Percentiles rank a stretch among this genome's conserved stretches.
phyloP scores from a whole-genome alignment of 306 rosid species.

The Pterocarpus macrocarpus region DNA sequence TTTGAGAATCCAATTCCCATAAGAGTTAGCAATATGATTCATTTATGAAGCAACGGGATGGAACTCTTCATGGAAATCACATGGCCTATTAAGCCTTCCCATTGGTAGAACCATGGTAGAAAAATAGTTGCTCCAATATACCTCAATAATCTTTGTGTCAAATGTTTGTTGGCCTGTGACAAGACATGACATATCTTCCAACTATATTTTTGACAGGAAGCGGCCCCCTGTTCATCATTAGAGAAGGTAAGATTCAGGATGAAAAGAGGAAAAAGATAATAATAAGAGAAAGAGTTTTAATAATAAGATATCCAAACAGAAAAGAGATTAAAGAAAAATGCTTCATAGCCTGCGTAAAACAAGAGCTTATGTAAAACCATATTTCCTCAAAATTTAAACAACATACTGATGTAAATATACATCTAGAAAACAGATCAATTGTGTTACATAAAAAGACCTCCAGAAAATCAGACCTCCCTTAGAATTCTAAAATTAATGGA shows the following conservation, averaged over 20 bases:
- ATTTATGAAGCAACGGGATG: conserved; percentile 3
- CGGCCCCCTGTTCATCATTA: conserved; percentile 56
- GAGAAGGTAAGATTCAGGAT: conserved; percentile 27
- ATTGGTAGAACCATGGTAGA: conserved; percentile 33
- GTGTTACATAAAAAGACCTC: not conserved
- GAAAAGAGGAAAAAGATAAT: conserved; percentile 6
- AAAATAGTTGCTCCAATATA: conserved; percentile 25
- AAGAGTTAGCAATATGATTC: conserved; percentile 37
- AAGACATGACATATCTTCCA: conserved; percentile 55
- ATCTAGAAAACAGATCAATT: conserved; percentile 21
- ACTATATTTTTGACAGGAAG: conserved; percentile 56
- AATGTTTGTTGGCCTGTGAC: conserved; percentile 52
- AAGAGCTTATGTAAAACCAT: conserved; percentile 1
- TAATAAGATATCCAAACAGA: conserved; percentile 13
- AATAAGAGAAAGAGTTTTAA: not conserved
- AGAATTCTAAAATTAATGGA: conserved; percentile 7
- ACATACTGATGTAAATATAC: not conserved
- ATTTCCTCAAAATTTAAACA: not conserved
- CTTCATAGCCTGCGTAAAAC: not conserved
- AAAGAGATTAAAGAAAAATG: not conserved
- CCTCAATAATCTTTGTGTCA: conserved; percentile 38
- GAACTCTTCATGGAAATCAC: conserved; percentile 37
- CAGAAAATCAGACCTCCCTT: conserved; percentile 12
- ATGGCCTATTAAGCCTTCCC: conserved; percentile 5
- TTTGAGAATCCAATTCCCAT: conserved; percentile 41